Evolutionary conservation across 257 asterid genomes (phyloP).

Genomic region (Thymus quinquecostatus): DNA sequence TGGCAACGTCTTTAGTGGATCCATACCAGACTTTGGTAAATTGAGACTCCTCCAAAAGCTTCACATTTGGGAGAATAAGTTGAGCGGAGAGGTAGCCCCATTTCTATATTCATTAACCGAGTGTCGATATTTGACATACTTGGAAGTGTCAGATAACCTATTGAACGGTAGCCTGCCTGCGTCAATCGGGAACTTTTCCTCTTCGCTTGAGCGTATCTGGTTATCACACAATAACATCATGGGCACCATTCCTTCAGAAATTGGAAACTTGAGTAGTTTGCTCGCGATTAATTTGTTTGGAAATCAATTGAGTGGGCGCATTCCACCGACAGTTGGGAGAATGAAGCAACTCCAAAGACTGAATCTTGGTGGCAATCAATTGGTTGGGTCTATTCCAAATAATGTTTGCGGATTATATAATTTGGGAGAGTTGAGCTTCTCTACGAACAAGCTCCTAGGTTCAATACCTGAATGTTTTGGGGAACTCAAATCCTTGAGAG

Average conservation of each 20-base stretch:
- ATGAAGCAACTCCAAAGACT: neutral
- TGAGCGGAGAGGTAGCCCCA: too few relatives aligned
- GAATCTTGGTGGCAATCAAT: conserved; percentile 9
- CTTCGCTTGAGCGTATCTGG: neutral
- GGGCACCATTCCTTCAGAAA: too few relatives aligned
- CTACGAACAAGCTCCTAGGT: conserved; percentile 17
- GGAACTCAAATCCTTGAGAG: too few relatives aligned
- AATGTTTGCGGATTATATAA: conserved; percentile 21
- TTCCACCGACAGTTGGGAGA: too few relatives aligned
- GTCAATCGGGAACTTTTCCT: neutral
- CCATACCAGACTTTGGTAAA: neutral
- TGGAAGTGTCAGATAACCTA: neutral
- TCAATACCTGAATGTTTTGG: conserved; percentile 28
- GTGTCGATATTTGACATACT: neutral
- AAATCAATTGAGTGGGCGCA: too few relatives aligned
- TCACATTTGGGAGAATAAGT: neutral
- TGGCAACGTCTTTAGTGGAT: neutral
- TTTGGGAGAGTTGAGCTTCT: conserved; percentile 26
- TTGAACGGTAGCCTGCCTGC: neutral
- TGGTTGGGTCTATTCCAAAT: conserved; percentile 23
- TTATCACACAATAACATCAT: neutral
- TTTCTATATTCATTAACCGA: too few relatives aligned
- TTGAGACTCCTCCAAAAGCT: neutral
- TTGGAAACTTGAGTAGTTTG: too few relatives aligned
- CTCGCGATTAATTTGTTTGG: too few relatives aligned